These are phyloP conservation scores for Peniophora sp. DNA, from an alignment of 1,284 basidiomycete species.

Conservation along the genomic window DNA sequence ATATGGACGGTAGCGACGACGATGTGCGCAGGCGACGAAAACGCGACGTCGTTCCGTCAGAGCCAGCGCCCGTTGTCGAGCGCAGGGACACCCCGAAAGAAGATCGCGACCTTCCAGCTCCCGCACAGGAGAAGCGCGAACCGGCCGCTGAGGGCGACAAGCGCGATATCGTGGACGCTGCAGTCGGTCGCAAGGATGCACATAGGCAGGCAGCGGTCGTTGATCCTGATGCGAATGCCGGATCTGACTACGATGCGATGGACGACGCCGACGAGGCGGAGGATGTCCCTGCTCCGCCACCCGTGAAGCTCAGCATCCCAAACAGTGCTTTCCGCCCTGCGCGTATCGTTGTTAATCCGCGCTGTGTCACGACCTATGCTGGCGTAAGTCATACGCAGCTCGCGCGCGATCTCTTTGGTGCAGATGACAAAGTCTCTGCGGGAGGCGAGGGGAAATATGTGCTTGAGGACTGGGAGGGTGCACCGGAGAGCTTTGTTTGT, in stretches of 20 bases:
- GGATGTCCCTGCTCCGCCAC: constrained; percentile 23
- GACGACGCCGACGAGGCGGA: constrained; percentile 49
- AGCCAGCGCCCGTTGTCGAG: constrained; percentile 10
- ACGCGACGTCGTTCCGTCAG: constrained; percentile 3
- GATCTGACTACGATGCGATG: constrained; percentile 87
- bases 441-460: constrained; percentile 63
- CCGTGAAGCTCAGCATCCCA: constrained; percentile 55
- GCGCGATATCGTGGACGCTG: constrained; percentile 17
- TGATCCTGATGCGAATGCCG: constrained; percentile 72
- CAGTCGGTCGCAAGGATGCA: constrained; percentile 13
- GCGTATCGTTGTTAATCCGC: constrained; percentile 86
- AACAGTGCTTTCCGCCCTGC: constrained; percentile 84
- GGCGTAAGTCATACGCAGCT: constrained; percentile 91
- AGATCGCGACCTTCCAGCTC: too few relatives aligned
- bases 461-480: constrained; percentile 88
- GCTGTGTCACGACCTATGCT: constrained; percentile 93
- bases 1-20: constrained; percentile 20
- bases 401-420: constrained; percentile 84
- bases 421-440: constrained; percentile 52
- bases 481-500: constrained; percentile 92
- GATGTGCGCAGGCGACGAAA: constrained; percentile 9
- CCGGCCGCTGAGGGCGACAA: constrained; percentile 23
- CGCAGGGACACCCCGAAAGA: too few relatives aligned
- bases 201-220: constrained; percentile 26
- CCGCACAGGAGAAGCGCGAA: too few relatives aligned